Evolutionary conservation across 768 basidiomycete species (phyloP), one percentile per base, ranked within the genome.

Genomic region (Xerocomellus chrysenteron): DNA sequence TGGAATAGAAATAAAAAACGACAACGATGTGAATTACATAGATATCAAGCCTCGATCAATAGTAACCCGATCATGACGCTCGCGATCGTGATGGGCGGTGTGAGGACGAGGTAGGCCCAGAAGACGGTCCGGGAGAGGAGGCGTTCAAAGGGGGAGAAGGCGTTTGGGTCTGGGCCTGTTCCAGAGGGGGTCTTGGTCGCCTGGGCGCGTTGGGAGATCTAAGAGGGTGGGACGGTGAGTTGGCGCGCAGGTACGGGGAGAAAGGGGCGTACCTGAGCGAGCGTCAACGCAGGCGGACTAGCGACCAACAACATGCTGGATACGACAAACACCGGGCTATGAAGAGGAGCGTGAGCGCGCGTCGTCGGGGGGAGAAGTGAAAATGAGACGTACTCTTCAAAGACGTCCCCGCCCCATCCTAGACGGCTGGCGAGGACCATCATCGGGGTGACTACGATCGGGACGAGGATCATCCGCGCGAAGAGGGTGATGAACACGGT

Each of bases 91-190:
- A 88, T 79, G 2, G 91, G 90, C 2, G 94, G 94, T 0, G 94
- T 95, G 54, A 94, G 76, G 35, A 93, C 74, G 62, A 91, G 94
- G 67, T 96, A 98, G 2, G 88, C 81, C 92, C 93, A 94, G 69
- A 94, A 94, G 56, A 98, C 92, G 0, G 95, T 98, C 51, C 91
- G 82, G 57, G 86, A 88, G 69, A 97, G 89, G 36, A 98, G 80
- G 1, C 93, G 79, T 74, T 98, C 96, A 67, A 98, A 98, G 0
- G 68, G 59, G 1, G 66, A 69, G 12, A 59, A 37, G 1, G 52
- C 35, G 17, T 58, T 35, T 0, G 47, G 1, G n/a, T 44, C 42
- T 10, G 54, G 11, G 7, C 5, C 21, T 9, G 53, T 16, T 24
- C 17, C 17, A 10, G 28, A 28, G 28, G 32, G 7, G 4, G 41